Base-by-base conservation (phyloP, 2,329 filamentous ascomycete species). In the Trichoderma sp. region DNA sequence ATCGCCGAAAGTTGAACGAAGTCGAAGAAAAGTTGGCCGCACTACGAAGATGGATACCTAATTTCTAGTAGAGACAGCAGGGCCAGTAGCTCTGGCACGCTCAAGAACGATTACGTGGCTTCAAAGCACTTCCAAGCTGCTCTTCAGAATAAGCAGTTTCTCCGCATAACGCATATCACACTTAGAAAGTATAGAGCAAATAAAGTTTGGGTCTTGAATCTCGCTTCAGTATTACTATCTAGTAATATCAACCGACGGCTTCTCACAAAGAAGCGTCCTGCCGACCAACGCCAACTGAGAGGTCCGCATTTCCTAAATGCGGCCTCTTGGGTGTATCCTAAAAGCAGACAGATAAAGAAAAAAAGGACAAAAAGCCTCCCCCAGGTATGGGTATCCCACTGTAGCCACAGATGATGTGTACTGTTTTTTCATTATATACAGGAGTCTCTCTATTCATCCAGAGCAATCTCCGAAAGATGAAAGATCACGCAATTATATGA, bases 281-380 rank as follows among this genome's bases (percentile, higher is more conserved):
- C 61, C 68, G 53, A 43, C 68, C 68, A 69, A 69, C 68, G 68
- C 68, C 68, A 49, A 55, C 57, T 62, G 58, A 52, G 68, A 68
- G 33, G 40, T 55, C 43, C 68, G 55, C 61, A 59, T 69, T 47
- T 47, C 73, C 73, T 7, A n/a, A 73, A 74, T 76, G 73, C 75
- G 71, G 40, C 72, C 63, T 59, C 63, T 16, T 59, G 53, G 63
- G 31, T 66, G 63, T 67, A 67, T 80, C 75, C 76, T 76, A 75
- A 76, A 71, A 72, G 73, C 72, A 72, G 49, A 57, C 49, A 70
- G 40, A 43, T 43, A 35, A 14, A 33, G 27, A 27, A 35, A 35
- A 43, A 43, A 43, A 35, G 19, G 16, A 43, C 40, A 49, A 67
- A 69, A 57, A 59, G 47, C 56, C 58, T 53, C 37, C 63, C 57